Evolutionary conservation across 179 eudicot species (phyloP).

Genomic region (Actinidia polygama): DNA sequence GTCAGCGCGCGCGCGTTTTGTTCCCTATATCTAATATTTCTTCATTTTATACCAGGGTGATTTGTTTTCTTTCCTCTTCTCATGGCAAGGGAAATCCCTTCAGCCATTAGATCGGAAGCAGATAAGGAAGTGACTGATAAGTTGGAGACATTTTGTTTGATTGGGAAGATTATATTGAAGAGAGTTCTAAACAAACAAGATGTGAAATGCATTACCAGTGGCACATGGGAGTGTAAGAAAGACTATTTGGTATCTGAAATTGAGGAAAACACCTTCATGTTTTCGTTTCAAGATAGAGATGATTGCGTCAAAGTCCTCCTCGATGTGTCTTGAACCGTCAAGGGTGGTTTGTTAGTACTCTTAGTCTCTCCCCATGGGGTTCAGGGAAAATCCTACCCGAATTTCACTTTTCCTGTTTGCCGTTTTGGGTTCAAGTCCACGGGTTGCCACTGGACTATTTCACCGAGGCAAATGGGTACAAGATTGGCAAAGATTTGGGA

Average conservation of each 20-base stretch:
- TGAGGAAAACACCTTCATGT: neutral
- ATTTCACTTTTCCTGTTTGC: constrained; percentile 5
- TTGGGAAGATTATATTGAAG: neutral
- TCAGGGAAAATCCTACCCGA: neutral
- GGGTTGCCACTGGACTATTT: constrained; percentile 9
- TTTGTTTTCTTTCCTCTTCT: neutral
- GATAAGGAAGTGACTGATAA: neutral
- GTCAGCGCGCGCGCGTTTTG: too few relatives aligned
- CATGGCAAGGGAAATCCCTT: neutral
- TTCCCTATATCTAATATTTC: neutral
- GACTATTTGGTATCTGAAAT: neutral
- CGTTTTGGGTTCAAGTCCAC: constrained; percentile 22
- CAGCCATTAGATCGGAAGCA: neutral
- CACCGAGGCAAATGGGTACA: neutral
- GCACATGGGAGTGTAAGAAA: neutral
- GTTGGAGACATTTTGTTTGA: neutral
- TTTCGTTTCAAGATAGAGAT: neutral
- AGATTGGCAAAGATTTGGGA: constrained; percentile 10
- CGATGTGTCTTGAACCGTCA: constrained; percentile 1
- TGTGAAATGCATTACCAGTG: constrained; percentile 8
- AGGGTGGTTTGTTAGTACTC: constrained; percentile 8
- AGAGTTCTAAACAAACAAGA: neutral
- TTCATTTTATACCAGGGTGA: too few relatives aligned
- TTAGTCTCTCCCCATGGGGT: constrained; percentile 13
- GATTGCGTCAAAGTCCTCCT: constrained; percentile 7